A percentile compares a stretch with the other conserved stretches of the same genome.
phyloP scores from a whole-genome alignment of 805 yeast genomes.

The Monosporozyma yasuniensis region DNA sequence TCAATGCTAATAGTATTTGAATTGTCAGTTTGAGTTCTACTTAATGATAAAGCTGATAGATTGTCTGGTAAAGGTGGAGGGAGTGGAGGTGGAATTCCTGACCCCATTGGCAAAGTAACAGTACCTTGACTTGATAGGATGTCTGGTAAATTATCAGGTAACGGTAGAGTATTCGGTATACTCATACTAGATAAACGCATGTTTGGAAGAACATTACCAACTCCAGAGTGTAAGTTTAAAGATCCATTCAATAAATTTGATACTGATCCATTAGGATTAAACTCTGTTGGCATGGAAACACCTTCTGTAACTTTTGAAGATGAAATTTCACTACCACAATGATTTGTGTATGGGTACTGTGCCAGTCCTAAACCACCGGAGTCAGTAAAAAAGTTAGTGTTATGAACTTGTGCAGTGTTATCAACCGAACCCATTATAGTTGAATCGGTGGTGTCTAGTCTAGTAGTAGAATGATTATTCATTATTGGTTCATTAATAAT shows the following conservation, averaged over 20 bases:
- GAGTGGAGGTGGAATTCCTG: slow-evolving; percentile 10
- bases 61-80: slow-evolving; percentile 8
- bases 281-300: not conserved
- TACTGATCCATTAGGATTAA: not conserved
- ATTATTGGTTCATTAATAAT: not conserved
- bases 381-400: not conserved
- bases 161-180: slow-evolving; percentile 7
- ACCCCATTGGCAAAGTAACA: not conserved
- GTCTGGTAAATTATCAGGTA: slow-evolving; percentile 2
- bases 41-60: slow-evolving; percentile 3
- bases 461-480: not conserved
- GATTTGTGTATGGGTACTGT: not conserved
- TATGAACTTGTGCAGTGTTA: not conserved
- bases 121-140: not conserved
- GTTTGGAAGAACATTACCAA: not conserved
- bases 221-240: not conserved
- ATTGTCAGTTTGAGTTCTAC: slow-evolving; percentile 8
- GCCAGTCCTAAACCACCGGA: not conserved
- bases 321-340: not conserved
- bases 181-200: not conserved
- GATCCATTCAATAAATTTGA: not conserved
- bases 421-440: not conserved
- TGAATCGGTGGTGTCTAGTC: not conserved
- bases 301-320: not conserved
- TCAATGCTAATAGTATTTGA: not conserved